Evolutionary conservation across 2,329 filamentous ascomycete genomes (phyloP).

Genomic region (Verticillium albo-atrum): DNA sequence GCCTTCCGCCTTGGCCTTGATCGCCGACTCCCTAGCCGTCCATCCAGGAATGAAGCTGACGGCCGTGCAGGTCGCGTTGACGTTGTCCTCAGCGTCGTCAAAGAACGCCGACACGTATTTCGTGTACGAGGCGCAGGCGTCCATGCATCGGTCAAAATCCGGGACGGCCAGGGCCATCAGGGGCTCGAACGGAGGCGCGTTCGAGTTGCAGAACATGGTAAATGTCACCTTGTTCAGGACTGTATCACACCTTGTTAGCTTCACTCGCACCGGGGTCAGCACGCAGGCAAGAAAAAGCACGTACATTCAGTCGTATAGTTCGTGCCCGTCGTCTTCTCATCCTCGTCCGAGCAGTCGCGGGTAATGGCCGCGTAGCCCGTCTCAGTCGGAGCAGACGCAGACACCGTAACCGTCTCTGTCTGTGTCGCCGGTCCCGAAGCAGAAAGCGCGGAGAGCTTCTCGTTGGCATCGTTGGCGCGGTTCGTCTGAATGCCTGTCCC

Average conservation of each 20-base stretch:
- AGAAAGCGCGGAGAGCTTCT: constrained; percentile 23
- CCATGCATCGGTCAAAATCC: constrained; percentile 40
- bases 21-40: constrained; percentile 30
- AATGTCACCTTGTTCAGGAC: constrained; percentile 31
- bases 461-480: constrained; percentile 30
- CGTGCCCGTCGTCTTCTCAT: constrained; percentile 28
- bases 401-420: constrained; percentile 8
- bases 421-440: constrained; percentile 14
- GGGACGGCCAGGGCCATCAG: constrained; percentile 36
- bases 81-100: neutral
- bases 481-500: constrained; percentile 36
- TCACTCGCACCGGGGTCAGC: too few species aligned
- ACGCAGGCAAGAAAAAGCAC: constrained; percentile 7
- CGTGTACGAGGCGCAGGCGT: constrained; percentile 36
- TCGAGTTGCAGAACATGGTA: constrained; percentile 38
- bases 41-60: constrained; percentile 37
- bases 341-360: constrained; percentile 32
- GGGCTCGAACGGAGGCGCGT: constrained; percentile 27
- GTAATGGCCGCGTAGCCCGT: constrained; percentile 27
- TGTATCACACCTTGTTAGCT: constrained; percentile 20
- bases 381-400: constrained; percentile 14
- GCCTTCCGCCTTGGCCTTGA: constrained; percentile 28
- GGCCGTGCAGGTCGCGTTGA: constrained; percentile 22
- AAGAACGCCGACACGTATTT: constrained; percentile 3
- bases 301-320: constrained; percentile 34